A percentile compares a stretch with the other conserved stretches of the same genome.
Conservation (phyloP, 2,329 filamentous ascomycete species). For the Colletotrichum magnum region DNA sequence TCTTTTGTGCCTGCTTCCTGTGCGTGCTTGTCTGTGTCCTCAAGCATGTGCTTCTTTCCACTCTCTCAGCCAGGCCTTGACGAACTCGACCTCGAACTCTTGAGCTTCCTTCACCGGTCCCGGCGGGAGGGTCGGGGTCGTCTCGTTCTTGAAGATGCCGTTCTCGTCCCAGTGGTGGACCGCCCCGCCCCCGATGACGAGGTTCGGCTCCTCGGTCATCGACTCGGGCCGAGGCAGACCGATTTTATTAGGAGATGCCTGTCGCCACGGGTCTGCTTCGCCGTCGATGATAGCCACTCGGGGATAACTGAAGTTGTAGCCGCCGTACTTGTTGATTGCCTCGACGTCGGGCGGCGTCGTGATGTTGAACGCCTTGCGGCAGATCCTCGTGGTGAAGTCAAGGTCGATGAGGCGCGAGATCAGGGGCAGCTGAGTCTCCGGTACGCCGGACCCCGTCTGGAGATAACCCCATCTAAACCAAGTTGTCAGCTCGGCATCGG, state of each 20-base stretch:
- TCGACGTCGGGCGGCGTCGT: conserved; percentile 72
- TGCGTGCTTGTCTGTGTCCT: neutral
- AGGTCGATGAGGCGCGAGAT: conserved; percentile 79
- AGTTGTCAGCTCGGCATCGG: conserved; percentile 30
- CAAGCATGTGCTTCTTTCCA: conserved; percentile 55
- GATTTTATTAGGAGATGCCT: conserved; percentile 78
- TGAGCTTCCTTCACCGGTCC: conserved; percentile 72
- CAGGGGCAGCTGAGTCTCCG: conserved; percentile 73
- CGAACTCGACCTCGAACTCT: conserved; percentile 70
- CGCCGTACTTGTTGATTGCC: conserved; percentile 83
- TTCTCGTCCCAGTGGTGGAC: conserved; percentile 89
- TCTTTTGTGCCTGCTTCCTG: neutral
- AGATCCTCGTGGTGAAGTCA: conserved; percentile 73
- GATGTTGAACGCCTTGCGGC: conserved; percentile 79
- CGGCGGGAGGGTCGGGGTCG: conserved; percentile 70
- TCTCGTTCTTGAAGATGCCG: conserved; percentile 74
- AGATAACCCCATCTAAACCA: conserved; percentile 80
- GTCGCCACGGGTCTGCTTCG: conserved; percentile 84
- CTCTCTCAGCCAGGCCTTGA: conserved; percentile 76
- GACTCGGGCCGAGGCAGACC: conserved; percentile 67
- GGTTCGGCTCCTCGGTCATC: conserved; percentile 76
- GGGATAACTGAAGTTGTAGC: conserved; percentile 78
- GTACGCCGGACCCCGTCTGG: conserved; percentile 79
- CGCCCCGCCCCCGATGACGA: conserved; percentile 74
- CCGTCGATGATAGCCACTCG: conserved; percentile 85